Evolutionary conservation across 305 asterid genomes (phyloP), one percentile per base, ranked within the genome.

Genomic region (Fraxinus greggii): DNA sequence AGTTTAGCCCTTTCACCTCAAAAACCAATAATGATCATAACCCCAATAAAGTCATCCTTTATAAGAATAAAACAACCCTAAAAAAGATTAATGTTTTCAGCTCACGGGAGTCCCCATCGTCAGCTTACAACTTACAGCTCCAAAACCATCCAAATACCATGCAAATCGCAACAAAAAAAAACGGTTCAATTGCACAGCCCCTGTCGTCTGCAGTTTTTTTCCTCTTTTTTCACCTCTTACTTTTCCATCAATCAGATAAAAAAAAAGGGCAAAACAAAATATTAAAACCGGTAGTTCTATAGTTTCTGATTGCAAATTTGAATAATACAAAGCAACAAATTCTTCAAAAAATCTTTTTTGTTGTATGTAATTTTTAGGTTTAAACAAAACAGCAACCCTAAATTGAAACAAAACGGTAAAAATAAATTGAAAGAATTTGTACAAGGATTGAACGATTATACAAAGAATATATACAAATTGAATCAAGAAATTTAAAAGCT

Each of bases 391-490:
- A 70, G 26, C 76, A 70, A 32, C 76, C 76, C 76, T 70, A 31
- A 70, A 42, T 32, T 70, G 24, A 70, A 31, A 67, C 74, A n/a
- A 26, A 67, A 67, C 74, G 36, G 38, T 28, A 67, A 15, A 59
- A 65, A 26, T 24, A 65, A 70, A 70, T 70, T 17, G 31, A 31
- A 70, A 77, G 81, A 78, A 82, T 80, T 85, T 72, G 74, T 78
- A 84, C 59, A 36, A 63, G 19, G 61, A 79, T 78, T 65, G 79
- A 83, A 88, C 82, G 72, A 86, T 84, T 83, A 83, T 33, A 67
- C 81, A 83, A 83, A 67, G 61, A 82, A 63, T 86, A 84, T 83
- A 82, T 87, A 90, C 89, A 85, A 81, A 79, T 79, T 79, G 82
- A 90, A 85, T 88, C 83, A 79, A 84, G 84, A 83, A 70, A 85